Evolutionary conservation across 2,329 filamentous ascomycete species (phyloP).

Genomic region (Diaporthe eres): DNA sequence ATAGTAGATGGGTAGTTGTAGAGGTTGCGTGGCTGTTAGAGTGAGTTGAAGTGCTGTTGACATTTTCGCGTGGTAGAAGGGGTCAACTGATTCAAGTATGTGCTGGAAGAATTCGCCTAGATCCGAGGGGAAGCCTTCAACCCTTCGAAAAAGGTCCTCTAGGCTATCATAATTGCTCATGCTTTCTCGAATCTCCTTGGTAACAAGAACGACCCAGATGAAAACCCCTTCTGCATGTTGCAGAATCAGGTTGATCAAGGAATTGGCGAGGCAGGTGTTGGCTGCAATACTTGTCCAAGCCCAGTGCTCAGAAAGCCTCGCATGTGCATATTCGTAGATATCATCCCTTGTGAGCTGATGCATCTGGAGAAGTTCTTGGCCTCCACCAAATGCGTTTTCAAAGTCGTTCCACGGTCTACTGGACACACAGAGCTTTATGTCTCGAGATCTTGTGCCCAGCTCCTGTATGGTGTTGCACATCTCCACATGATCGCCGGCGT

Average conservation of each 20-base stretch:
- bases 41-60: not conserved
- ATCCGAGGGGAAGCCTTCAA: not conserved
- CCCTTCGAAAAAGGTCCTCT: not conserved
- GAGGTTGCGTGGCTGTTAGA: not conserved
- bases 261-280: not conserved
- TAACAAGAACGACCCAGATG: slow-evolving; percentile 29
- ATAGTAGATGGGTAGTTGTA: not conserved
- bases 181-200: not conserved
- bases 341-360: not conserved
- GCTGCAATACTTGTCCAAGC: not conserved
- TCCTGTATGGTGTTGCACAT: not conserved
- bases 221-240: slow-evolving; percentile 19
- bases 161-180: slow-evolving; percentile 22
- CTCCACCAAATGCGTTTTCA: not conserved
- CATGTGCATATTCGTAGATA: not conserved
- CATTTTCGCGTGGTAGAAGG: slow-evolving; percentile 22
- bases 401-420: slow-evolving; percentile 10
- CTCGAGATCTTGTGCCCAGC: not conserved
- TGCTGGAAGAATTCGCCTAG: slow-evolving; percentile 5
- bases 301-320: not conserved
- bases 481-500: not conserved
- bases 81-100: slow-evolving; percentile 13
- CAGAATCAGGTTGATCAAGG: not conserved
- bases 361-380: not conserved
- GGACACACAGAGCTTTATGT: slow-evolving; percentile 6